Conservation (phyloP, 2,329 filamentous ascomycete species). For the Exophiala sideris region DNA sequence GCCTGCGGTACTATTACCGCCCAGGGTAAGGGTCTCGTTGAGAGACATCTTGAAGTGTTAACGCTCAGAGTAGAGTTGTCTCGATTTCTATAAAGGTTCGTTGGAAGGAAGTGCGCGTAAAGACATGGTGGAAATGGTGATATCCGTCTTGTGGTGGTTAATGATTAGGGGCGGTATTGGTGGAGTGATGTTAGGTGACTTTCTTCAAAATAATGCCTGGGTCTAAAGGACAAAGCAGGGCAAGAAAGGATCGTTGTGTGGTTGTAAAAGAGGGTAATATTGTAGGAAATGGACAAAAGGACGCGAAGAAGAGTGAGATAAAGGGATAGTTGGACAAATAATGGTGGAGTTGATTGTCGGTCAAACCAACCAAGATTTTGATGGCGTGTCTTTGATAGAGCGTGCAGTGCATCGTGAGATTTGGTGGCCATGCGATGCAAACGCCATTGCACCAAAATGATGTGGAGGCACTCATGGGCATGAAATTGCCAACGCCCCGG, state of each 20-base stretch:
- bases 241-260: neutral
- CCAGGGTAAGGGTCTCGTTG: slow-evolving; percentile 17
- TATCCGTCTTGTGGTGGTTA: no score
- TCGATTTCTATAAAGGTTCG: neutral
- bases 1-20: slow-evolving; percentile 15
- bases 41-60: slow-evolving; percentile 17
- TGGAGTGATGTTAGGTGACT: no score
- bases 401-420: no score
- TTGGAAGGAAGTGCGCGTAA: neutral
- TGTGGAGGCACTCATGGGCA: neutral
- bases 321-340: neutral
- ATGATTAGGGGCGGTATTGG: no score
- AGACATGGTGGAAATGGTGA: slow-evolving; percentile 6
- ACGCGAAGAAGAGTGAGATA: neutral
- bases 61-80: neutral
- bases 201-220: no score
- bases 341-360: neutral
- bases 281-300: neutral
- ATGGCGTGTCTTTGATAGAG: no score
- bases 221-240: neutral
- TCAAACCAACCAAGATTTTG: neutral
- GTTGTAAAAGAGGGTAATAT: neutral
- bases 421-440: neutral
- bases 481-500: neutral
- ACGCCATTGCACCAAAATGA: neutral